Base-by-base conservation (phyloP, 768 basidiomycete species). In the Tulasnella sp. region DNA sequence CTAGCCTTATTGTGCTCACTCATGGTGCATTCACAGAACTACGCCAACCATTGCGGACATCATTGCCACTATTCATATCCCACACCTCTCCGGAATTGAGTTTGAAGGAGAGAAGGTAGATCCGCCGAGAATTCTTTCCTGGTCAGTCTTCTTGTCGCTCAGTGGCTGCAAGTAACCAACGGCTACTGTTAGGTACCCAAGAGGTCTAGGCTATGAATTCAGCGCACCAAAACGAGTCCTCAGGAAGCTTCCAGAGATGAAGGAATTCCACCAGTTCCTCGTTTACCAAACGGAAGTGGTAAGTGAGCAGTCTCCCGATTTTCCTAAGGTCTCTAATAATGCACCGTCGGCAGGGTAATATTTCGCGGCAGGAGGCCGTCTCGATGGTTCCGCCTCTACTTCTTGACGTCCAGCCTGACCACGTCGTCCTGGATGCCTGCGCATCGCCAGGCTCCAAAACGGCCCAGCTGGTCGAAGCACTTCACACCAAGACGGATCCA, bases 401-500 rank as follows among this genome's bases (percentile, higher is more conserved):
- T 79, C 88, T 99, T 40, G 93, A 95, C 75, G 94, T 99, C n/a
- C 86, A 93, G 80, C 94, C 97, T 0, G 92, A 97, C 81, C 97
- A 99, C 82, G 76, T 93, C 89, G 92, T 94, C 25, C 90, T 99
- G 80, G 97, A 99, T 82, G 95, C 97, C 93, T 99, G 97, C 81
- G 97, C 97, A 22, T 97, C 97, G 1, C 97, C 97, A 0, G 97
- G 97, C 6, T 97, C 96, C 31, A 99, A 99, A 92, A 97, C 97
- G 9, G 94, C 96, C 11, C 97, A 99, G 85, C 87, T 99, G 67
- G 89, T 99, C 70, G 97, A 99, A 85, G 93, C 96, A 0, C 86
- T 99, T 1, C 97, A 99, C 81, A 91, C 91, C 81, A 88, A 88
- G 1, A 83, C 54, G 76, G 79, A 84, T 52, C 89, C 88, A 0